Evolutionary conservation across 2,329 filamentous ascomycete genomes (phyloP).

Genomic region (Botrytis tulipae): DNA sequence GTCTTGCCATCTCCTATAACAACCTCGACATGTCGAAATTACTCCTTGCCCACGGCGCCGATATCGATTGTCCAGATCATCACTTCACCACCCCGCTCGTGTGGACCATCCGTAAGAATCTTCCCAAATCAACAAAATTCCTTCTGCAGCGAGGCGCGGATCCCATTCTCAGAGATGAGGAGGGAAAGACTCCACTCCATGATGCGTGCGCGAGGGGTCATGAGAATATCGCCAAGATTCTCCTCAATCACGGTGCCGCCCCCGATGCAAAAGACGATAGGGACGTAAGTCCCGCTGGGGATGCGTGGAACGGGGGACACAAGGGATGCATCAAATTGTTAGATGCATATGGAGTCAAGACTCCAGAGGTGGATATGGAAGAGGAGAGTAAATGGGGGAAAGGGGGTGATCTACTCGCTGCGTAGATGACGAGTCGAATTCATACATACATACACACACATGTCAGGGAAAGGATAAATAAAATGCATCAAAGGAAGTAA

Average conservation of each 20-base stretch:
- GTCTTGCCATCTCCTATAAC: conserved; percentile 20
- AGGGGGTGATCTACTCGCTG: background rate
- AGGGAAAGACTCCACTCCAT: conserved; percentile 18
- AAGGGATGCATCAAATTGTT: background rate
- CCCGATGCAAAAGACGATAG: conserved; percentile 16
- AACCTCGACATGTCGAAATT: conserved; percentile 20
- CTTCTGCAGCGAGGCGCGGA: conserved; percentile 27
- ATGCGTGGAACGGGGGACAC: conserved; percentile 10
- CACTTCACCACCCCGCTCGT: conserved; percentile 16
- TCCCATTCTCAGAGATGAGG: conserved; percentile 13
- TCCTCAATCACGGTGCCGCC: conserved; percentile 6
- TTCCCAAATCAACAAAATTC: conserved; percentile 15
- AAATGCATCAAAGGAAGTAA: background rate
- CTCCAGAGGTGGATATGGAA: background rate
- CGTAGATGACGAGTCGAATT: background rate
- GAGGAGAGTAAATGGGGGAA: conserved; percentile 3
- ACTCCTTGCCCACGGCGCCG: conserved; percentile 7
- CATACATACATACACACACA: no score
- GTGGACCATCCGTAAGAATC: conserved; percentile 18
- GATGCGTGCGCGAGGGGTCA: conserved; percentile 17
- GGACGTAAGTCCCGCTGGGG: conserved; percentile 4
- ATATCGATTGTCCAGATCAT: conserved; percentile 20
- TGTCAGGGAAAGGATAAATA: background rate
- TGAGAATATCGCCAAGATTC: conserved; percentile 12
- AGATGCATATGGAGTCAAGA: conserved; percentile 7